Base-by-base conservation (phyloP, 257 asterid genomes). In the Nicotiana tabacum region DNA sequence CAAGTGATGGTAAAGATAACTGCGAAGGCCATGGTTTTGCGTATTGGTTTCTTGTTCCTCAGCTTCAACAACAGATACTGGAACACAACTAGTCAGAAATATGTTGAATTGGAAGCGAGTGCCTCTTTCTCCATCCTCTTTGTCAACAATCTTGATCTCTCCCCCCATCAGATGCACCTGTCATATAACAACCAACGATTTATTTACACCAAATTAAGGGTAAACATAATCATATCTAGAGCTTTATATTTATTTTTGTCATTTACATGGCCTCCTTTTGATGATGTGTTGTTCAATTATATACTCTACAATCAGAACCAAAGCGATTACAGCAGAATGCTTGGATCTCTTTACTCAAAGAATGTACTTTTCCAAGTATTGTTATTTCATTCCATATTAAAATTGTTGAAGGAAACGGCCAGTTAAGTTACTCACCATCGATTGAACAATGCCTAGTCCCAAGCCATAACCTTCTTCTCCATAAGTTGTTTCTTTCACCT, bases 361-460 rank as follows among this genome's bases (percentile, higher is more conserved):
- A 13, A 55, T 55, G 2, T 55, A 55, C 60, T 55, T 55, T 48
- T 55, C 60, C n/a, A 12, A 55, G 60, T 0, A 55, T 55, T 13
- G 18, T 4, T 55, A 2, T 15, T 55, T 55, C n/a, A 33, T 15
- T 15, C 4, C 60, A 55, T 13, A 57, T 6, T 17, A 18, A 7
- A 0, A 58, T 58, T 18, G 4, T 58, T 58, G 29, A 58, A 18
- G 10, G 29, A 18, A 58, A 18, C 3, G 1, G 64, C 29, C 15
- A 24, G 4, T 27, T 27, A 64, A 27, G 69, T 0, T 64, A 27
- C 68, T 24, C 68, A 62, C 98, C 94, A 95, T 74, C 16, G 97
- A 95, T 48, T 91, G 97, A 30, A 93, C 96, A 81, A 95, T 95
- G 81, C 96, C 97, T 18, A 95, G 95, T 60, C 97, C 97, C 43